These are phyloP conservation scores for Pseudoscleropodium purum DNA, from an alignment of 225 moss, liverwort and hornwort genomes.

Conservation along the genomic window DNA sequence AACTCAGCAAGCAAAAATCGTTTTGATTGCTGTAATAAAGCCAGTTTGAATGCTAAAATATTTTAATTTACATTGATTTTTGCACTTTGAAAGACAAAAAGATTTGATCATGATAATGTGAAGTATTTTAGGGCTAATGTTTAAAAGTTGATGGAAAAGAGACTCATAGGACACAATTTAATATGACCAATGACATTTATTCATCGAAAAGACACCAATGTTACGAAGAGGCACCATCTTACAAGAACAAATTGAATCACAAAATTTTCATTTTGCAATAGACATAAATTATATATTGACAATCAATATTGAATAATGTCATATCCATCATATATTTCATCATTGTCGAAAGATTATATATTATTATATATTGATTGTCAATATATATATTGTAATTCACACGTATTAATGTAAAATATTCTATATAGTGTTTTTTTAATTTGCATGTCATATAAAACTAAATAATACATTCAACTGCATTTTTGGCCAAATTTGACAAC, in stretches of 20 bases:
- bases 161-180: constrained; percentile 7
- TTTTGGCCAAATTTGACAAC: background rate
- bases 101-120: background rate
- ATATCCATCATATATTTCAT: background rate
- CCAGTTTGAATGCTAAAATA: background rate
- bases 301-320: background rate
- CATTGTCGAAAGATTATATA: background rate
- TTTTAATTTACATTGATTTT: background rate
- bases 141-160: background rate
- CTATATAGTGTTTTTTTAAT: background rate
- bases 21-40: constrained; percentile 2
- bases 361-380: background rate
- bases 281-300: background rate
- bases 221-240: constrained; percentile 3
- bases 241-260: background rate
- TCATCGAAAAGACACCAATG: constrained; percentile 17
- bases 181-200: constrained; percentile 2
- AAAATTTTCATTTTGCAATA: background rate
- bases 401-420: too few relatives aligned
- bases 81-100: background rate
- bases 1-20: constrained; percentile 3
- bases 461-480: background rate
- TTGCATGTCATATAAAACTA: background rate
- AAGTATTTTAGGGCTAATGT: constrained; percentile 12
- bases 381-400: too few relatives aligned